Conservation (phyloP, 176 grass and related monocot species). For the Hyparrhenia diplandra region DNA sequence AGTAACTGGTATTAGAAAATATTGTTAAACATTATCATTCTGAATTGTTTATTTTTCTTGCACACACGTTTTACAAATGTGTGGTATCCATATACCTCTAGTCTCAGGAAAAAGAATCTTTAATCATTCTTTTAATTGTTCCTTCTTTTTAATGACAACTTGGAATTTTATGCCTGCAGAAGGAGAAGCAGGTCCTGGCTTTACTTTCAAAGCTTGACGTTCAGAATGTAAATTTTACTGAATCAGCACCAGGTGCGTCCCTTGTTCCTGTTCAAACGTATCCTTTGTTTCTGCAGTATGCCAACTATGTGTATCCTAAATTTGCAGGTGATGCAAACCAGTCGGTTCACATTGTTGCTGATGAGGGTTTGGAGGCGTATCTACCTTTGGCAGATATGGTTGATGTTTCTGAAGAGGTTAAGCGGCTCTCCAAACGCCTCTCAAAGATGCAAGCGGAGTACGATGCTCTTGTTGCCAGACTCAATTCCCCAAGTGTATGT, state of each 20-base stretch:
- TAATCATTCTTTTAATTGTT: not conserved
- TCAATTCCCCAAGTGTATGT: constrained; percentile 70
- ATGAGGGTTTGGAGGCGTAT: constrained; percentile 82
- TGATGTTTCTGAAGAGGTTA: constrained; percentile 77
- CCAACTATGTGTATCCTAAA: not conserved
- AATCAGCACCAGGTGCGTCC: constrained; percentile 59
- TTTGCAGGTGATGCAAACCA: constrained; percentile 74
- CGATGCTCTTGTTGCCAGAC: constrained; percentile 67
- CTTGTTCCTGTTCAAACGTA: not conserved
- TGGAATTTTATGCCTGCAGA: constrained; percentile 33
- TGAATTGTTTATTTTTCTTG: not conserved
- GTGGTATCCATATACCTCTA: not conserved
- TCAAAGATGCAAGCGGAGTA: constrained; percentile 93
- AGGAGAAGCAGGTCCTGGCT: constrained; percentile 81
- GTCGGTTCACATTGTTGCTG: constrained; percentile 87
- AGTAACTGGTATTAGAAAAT: not conserved
- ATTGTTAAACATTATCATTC: not conserved
- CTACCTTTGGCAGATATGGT: constrained; percentile 95
- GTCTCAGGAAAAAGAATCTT: not conserved
- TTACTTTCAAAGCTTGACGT: constrained; percentile 83
- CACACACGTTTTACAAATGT: not conserved
- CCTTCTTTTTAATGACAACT: not conserved
- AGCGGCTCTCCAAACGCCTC: constrained; percentile 83
- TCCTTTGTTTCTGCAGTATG: not conserved
- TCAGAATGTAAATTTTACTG: constrained; percentile 63